Conservation (phyloP, 192 early-diverging fungal species). For the Gryganskiella cystojenkinii region DNA sequence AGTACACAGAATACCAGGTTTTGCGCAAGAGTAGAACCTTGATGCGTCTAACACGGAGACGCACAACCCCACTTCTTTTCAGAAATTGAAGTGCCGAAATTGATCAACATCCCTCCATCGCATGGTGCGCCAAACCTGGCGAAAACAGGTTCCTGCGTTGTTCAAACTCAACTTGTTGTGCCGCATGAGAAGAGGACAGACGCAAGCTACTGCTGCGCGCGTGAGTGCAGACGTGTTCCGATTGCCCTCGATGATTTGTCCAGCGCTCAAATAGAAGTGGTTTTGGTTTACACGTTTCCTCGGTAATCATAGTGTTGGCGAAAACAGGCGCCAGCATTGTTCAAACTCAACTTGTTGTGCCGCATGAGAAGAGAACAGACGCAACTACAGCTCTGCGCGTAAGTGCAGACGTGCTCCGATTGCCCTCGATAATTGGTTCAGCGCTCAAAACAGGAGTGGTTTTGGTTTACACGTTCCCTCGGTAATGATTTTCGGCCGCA, state of each 20-base stretch:
- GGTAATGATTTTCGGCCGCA: conserved; percentile 10
- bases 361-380: not conserved
- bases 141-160: conserved; percentile 2
- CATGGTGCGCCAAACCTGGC: not conserved
- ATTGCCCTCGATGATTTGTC: conserved; percentile 6
- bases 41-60: not conserved
- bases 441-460: not conserved
- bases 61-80: no score
- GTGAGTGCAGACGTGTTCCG: not conserved
- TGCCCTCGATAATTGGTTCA: conserved; percentile 3
- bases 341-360: conserved; percentile 1
- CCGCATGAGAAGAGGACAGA: not conserved
- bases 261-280: conserved; percentile 1
- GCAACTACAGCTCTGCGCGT: not conserved
- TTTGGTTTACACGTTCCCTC: not conserved
- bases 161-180: not conserved
- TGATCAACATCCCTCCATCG: no score
- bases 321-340: not conserved
- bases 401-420: not conserved
- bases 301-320: conserved; percentile 3
- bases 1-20: not conserved
- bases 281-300: not conserved
- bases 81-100: no score
- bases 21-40: conserved; percentile 2
- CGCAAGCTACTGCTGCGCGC: conserved; percentile 1